Evolutionary conservation across 2,329 filamentous ascomycete genomes (phyloP), one percentile per base, ranked within the genome.

Genomic region (Pestalotiopsis sp.): DNA sequence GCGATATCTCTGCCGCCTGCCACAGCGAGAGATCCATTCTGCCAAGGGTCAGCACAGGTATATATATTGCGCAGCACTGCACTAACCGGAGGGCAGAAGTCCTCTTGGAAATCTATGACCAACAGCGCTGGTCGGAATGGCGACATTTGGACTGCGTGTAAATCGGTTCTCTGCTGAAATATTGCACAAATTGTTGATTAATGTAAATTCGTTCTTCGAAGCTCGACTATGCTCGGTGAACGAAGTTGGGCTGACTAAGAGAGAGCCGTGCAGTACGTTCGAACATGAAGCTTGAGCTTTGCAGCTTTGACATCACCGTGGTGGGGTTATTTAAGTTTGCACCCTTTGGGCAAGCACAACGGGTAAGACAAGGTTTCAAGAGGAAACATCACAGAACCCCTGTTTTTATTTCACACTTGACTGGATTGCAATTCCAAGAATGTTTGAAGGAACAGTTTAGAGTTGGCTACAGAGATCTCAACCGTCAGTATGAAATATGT

Each of bases 11-110:
- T 91, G 72, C 91, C 96, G 64, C 86, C 83, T 67, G 88, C 78
- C n/a, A 98, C 93, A 39, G 94, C 91, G 65, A 99, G 90, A n/a
- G 93, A 86, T 71, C 95, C 96, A 71, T 91, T 87, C 94, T 97
- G 74, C 39, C 68, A 70, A 39, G 49, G 17, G 68, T 79, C 62
- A 73, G 72, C 63, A 64, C 59, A 56, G 14, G 41, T 60, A 25
- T 23, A 41, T 12, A 23, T 13, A 13, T 6, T 4, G 27, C 23
- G 57, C 25, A 4, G 59, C n/a, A 39, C n/a, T 6, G 14, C 13
- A 36, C 91, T 83, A 82, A 96, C 94, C 13, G 95, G 94, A 69
- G 93, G 93, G 80, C 94, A 97, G 80, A 98, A 98, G 83, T 98
- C 95, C 80, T 98, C 92, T 81, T 98, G 96, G 77, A 97, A 86